Evolutionary conservation across 805 yeast genomes (phyloP), one percentile per base, ranked within the genome.

Genomic region (Barnettozyma pratensis): DNA sequence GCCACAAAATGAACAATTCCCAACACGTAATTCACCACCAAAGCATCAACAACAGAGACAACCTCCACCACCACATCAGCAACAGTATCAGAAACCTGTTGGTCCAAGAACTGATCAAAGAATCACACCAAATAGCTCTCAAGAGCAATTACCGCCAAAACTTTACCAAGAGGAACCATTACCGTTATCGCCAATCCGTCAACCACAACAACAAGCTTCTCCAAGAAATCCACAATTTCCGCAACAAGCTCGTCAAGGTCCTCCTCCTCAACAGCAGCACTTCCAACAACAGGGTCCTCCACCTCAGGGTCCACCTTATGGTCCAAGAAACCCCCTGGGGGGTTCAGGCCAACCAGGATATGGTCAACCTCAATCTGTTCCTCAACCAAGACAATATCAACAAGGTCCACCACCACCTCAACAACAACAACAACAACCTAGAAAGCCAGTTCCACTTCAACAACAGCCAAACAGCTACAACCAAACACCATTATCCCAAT

Each of bases 101-200:
- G 52, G 50, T 27, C 61, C 62, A 42, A 57, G 56, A 44, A 59
- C 58, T 26, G 58, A 50, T 25, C 61, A 56, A 48, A 59, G 46
- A 44, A 51, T 54, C 30, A 44, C 55, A 14, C 56, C 55, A 39
- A 52, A 59, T n/a, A 49, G 46, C n/a, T 38, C 53, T 11, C 57
- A 54, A 37, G 60, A 55, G 35, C 53, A 46, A 12, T 25, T 37
- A 25, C 42, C 38, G 19, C 32, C 26, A 10, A 41, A 28, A 29
- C 19, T 9, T 4, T 19, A 31, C 19, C 42, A 42, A 42, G 54
- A 48, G 10, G 44, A 42, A 44, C 36, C 40, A 39, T 37, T 10
- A 41, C 27, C 19, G 19, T 19, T 4, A 39, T 44, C 26, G n/a
- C 42, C 42, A 36, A 27, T 30, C 7, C 35, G 28, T 26, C 55